Base-by-base conservation (phyloP, 331 rosid species). In the Quercus lobata region DNA sequence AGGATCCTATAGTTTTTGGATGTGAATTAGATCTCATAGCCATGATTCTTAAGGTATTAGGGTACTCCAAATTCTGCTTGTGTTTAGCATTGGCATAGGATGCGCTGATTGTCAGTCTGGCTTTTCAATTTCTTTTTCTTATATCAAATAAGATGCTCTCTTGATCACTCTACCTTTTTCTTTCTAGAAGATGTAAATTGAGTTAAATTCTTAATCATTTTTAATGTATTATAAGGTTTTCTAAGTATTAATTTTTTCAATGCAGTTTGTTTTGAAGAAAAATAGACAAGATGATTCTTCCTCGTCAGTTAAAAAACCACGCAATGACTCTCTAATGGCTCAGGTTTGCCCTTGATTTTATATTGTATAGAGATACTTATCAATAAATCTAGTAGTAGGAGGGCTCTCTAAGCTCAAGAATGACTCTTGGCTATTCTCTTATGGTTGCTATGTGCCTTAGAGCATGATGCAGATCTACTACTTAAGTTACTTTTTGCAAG, bases 231-330 rank as follows among this genome's bases (percentile, higher is more conserved):
- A 37, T 78, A 65, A 44, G 75, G 49, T 65, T 32, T 8, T 32
- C 46, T 61, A 17, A 41, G 27, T 37, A 27, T 1, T 41, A 63
- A 69, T 77, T 12, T 65, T 66, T 63, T 79, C 25, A 27, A 52
- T 32, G 74, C 93, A 96, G 98, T 77, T 96, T 76, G 86, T 82
- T 72, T 76, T 86, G 71, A 90, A 72, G 83, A 94, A 84, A 88
- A 75, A 89, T 44, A 80, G 76, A 76, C 88, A 79, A 57, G 85
- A 83, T 53, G 97, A 90, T 57, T 72, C 90, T 66, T 71, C 89
- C 53, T 82, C 89, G 68, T 21, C 90, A 21, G 91, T 61, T 70
- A 86, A 85, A 81, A 93, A 90, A 79, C 94, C 98, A 19, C 88
- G 69, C 34, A 84, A 75, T 56, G 97, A 93, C 76, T 82, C 89